Evolutionary conservation across 1,139 yeast species (phyloP), one percentile per base, ranked within the genome.

Genomic region (Yamadazyma oceani): DNA sequence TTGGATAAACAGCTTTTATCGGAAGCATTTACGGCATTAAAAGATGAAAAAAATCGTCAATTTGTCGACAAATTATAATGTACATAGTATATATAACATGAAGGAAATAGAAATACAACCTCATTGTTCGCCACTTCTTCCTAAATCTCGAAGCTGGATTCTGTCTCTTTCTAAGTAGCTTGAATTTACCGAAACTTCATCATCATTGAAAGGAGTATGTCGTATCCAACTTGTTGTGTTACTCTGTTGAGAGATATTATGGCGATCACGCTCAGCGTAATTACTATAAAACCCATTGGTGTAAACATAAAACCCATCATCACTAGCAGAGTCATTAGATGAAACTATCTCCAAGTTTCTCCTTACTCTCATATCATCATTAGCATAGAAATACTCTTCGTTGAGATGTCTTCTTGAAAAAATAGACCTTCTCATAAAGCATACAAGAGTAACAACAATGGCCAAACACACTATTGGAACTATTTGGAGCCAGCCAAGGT

Each of bases 231-330:
- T 55, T 22, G 44, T 46, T 13, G 43, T 23, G 33, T 46, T 46
- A 33, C 52, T 42, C 41, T 42, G 44, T 38, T 42, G 40, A 38
- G 50, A 35, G 11, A 40, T 47, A 32, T 44, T 48, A 28, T 44
- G 42, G 17, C 45, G 41, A 14, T 44, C 51, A 34, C 50, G 31
- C 21, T 45, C 49, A 5, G 43, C 51, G 24, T 48, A 49, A 34
- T 46, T 49, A 37, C 51, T 47, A 46, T 61, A 58, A 42, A 69
- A 69, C n/a, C 75, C 75, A 44, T 69, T 66, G 3, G 77, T 66
- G 44, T 66, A 70, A 8, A 69, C 72, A 43, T 59, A 66, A 38
- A 71, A 69, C 8, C 76, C 76, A 44, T 69, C 75, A 38, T 71
- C 77, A 46, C 75, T 69, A 7, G 55, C 65, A 12, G 58, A 48